Evolutionary conservation across 148 eudicot genomes (phyloP).

Genomic region (Chenopodium album): DNA sequence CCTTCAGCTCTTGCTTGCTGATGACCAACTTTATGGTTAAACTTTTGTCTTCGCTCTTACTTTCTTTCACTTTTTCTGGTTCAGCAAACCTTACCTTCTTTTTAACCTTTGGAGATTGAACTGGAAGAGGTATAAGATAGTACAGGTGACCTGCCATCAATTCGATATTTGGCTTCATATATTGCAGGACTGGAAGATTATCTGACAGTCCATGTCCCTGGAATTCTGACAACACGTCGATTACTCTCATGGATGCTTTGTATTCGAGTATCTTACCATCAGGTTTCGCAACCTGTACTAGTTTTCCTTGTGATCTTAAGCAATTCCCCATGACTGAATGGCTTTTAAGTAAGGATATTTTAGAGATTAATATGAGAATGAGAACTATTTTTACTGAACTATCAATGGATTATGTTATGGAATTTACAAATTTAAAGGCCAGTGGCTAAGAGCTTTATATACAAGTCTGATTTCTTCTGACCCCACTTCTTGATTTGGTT

Average conservation of each 20-base stretch:
- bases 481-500: constrained; percentile 27
- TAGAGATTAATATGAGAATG: not conserved
- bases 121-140: constrained; percentile 44
- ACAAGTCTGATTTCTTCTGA: constrained; percentile 8
- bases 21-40: constrained; percentile 65
- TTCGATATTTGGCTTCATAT: constrained; percentile 34
- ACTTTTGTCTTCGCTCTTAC: constrained; percentile 25
- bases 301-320: constrained; percentile 39
- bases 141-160: constrained; percentile 38
- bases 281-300: constrained; percentile 35
- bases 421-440: not conserved
- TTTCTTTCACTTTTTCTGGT: constrained; percentile 13
- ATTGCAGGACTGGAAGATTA: constrained; percentile 24
- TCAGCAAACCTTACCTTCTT: constrained; percentile 38
- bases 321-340: constrained; percentile 61
- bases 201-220: constrained; percentile 43
- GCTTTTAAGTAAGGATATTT: not conserved
- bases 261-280: constrained; percentile 50
- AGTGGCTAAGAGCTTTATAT: constrained; percentile 11
- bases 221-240: constrained; percentile 41
- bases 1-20: constrained; percentile 61
- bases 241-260: constrained; percentile 40
- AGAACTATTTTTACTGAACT: constrained; percentile 11
- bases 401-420: not conserved
- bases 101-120: constrained; percentile 9